These are phyloP conservation scores for thale cress (Arabidopsis thaliana) DNA, from an alignment of 345 rosid species.

Conservation along the genomic window TAIR10.1 NC_003071.7:7579001-7579500, in stretches of 20 bases:
- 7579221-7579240: not conserved
- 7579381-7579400: not conserved
- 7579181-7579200: not conserved
- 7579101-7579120: slow-evolving; percentile 31
- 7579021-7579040: slow-evolving; percentile 16
- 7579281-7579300: not conserved
- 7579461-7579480: slow-evolving; percentile 45
- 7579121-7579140: slow-evolving; percentile 21
- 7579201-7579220: not conserved
- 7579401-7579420: not conserved
- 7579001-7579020: slow-evolving; percentile 20
- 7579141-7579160: not conserved
- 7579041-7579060: slow-evolving; percentile 33
- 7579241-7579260: not conserved
- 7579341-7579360: slow-evolving; percentile 5
- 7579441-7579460: slow-evolving; percentile 26
- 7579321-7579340: not conserved
- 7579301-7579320: not conserved
- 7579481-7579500: slow-evolving; percentile 39
- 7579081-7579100: slow-evolving; percentile 16
- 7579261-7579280: not conserved
- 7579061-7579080: slow-evolving; percentile 15
- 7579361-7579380: slow-evolving; percentile 41
- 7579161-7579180: not conserved
- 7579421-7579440: slow-evolving; percentile 32